Evolutionary conservation across 179 eudicot species (phyloP), one percentile per base, ranked within the genome.

Genomic region (Spinacia oleracea): DNA sequence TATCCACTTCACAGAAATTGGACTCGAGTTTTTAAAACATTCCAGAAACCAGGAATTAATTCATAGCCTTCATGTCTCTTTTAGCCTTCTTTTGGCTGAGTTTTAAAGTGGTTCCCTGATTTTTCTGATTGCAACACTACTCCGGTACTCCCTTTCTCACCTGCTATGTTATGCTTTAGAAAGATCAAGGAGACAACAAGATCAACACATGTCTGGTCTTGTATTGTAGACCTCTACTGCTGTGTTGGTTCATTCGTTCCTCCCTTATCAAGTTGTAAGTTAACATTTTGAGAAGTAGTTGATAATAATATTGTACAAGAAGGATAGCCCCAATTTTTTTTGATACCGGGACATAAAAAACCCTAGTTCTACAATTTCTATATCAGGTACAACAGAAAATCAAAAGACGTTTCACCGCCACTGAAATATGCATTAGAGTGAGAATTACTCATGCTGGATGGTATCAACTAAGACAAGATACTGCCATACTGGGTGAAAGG

Each of bases 401-500:
- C 4, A 12, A 51, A 15, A 34, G 15, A 43, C n/a, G 4, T 38
- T 27, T 29, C 11, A 46, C 35, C 23, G 12, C 27, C 74, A 48
- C 12, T 16, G 10, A 46, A 25, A n/a, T 69, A 42, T 40, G 34
- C 42, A 64, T 29, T 32, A 15, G 1, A 14, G 29, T 25, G 58
- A 27, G 42, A 55, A 31, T 10, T 45, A 23, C 59, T 50, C 73
- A 23, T 68, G 67, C 35, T 27, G 10, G 50, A 48, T 58, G 42
- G 29, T 32, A 62, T 40, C 75, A 70, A 11, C n/a, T 10, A 70
- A 31, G 46, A 23, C 1, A 58, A 27, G 31, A 78, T 63, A 48
- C 55, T 23, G 6, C 20, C 20, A 78, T 63, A 48, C 55, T 23
- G 6, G 48, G 80, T 29, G 46, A 45, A 72, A 78, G 64, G 35